Conservation (phyloP, 768 basidiomycete species). For the Mrakia gelida region DNA sequence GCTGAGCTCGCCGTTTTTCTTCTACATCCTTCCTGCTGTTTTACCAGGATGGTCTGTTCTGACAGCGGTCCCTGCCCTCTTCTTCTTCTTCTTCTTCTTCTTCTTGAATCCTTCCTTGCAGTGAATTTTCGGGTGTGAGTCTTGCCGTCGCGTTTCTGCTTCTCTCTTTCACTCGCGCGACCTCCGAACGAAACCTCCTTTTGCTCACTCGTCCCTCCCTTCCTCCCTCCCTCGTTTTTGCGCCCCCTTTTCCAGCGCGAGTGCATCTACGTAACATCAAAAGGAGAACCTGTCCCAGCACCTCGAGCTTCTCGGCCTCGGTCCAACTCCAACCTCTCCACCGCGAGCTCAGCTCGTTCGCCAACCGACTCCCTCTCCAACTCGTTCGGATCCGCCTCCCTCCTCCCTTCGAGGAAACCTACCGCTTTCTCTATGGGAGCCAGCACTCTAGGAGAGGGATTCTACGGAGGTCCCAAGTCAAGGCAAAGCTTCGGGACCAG, state of each 20-base stretch:
- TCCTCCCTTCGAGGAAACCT: not conserved
- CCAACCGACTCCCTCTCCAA: slow-evolving; percentile 1
- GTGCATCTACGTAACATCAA: slow-evolving; percentile 23
- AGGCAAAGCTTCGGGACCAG: not conserved
- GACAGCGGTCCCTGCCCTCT: too few relatives aligned
- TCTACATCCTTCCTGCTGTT: not conserved
- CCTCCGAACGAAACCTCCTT: not conserved
- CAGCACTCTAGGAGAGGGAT: slow-evolving; percentile 5
- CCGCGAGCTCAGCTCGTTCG: not conserved
- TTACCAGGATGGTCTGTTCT: too few relatives aligned
- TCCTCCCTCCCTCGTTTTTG: not conserved
- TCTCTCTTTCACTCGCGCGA: not conserved
- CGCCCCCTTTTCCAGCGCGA: slow-evolving; percentile 17
- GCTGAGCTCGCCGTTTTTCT: not conserved
- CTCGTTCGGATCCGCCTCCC: slow-evolving; percentile 11
- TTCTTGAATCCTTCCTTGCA: not conserved
- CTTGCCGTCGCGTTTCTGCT: not conserved
- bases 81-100: not conserved
- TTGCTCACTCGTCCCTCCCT: not conserved
- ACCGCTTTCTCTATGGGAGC: slow-evolving; percentile 22
- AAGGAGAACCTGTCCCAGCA: slow-evolving; percentile 13
- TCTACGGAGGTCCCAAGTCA: not conserved
- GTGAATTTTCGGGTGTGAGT: slow-evolving; percentile 30
- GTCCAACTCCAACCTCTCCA: slow-evolving; percentile 14
- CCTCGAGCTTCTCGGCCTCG: slow-evolving; percentile 13